Evolutionary conservation across 2,329 filamentous ascomycete species (phyloP).

Genomic region (Penicillium freii): DNA sequence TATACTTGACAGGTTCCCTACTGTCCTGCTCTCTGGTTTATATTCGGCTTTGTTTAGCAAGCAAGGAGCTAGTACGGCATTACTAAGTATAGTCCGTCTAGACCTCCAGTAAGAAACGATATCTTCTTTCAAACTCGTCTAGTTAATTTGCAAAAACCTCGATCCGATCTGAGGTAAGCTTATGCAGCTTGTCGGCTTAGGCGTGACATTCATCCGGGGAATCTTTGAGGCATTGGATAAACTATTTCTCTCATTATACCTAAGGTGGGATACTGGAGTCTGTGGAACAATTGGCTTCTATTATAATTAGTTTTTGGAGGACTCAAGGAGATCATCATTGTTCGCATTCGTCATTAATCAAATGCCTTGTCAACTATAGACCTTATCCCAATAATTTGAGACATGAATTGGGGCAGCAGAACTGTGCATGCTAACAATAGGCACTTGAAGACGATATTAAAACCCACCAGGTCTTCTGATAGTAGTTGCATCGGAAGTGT

Average conservation of each 20-base stretch:
- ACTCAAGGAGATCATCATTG: neutral
- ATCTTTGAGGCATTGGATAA: neutral
- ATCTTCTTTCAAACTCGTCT: neutral
- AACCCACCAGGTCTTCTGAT: neutral
- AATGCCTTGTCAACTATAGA: neutral
- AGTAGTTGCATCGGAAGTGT: neutral
- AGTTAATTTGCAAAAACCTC: neutral
- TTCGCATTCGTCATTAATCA: neutral
- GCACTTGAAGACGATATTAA: neutral
- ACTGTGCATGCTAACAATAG: neutral
- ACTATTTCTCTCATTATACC: too few species aligned
- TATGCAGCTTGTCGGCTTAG: neutral
- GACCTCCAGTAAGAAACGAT: neutral
- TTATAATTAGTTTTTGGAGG: neutral
- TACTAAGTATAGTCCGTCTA: neutral
- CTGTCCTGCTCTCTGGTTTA: neutral
- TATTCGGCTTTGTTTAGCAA: neutral
- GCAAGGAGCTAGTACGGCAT: neutral
- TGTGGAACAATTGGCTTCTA: too few species aligned
- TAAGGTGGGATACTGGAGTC: neutral
- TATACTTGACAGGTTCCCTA: neutral
- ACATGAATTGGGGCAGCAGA: neutral
- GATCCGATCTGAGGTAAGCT: conserved; percentile 1
- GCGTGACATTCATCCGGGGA: neutral
- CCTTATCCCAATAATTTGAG: neutral